These are phyloP conservation scores for Coriaria nepalensis DNA, from an alignment of 306 rosid species.

Conservation along the genomic window DNA sequence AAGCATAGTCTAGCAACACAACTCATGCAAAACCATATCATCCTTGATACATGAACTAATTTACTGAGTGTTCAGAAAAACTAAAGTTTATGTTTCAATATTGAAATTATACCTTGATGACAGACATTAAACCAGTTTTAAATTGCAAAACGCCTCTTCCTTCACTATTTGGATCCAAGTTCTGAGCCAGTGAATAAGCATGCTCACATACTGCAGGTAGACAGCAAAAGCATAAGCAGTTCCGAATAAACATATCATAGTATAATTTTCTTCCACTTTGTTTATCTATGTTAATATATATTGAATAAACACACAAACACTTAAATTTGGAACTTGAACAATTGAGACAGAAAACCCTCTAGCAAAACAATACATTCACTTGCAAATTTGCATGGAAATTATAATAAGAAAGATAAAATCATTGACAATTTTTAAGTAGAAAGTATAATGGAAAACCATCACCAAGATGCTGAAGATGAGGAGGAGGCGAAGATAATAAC, in stretches of 20 bases:
- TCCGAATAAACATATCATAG: not conserved
- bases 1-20: no score
- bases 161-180: conserved; percentile 90
- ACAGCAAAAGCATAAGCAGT: conserved; percentile 11
- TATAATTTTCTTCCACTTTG: no score
- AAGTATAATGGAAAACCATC: not conserved
- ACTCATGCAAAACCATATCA: no score
- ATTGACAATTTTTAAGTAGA: not conserved
- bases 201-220: conserved; percentile 77
- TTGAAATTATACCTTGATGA: conserved; percentile 55
- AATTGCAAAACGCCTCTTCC: conserved; percentile 96
- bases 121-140: conserved; percentile 95
- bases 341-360: not conserved
- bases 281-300: not conserved
- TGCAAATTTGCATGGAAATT: no score
- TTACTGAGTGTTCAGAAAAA: no score
- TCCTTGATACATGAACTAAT: no score
- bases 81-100: no score
- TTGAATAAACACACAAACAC: not conserved
- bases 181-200: conserved; percentile 83
- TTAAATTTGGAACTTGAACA: not conserved
- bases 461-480: not conserved
- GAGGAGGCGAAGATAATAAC: not conserved
- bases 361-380: no score
- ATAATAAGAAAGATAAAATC: no score